Base-by-base conservation (phyloP, 345 rosid species). In the Heritiera fomes region DNA sequence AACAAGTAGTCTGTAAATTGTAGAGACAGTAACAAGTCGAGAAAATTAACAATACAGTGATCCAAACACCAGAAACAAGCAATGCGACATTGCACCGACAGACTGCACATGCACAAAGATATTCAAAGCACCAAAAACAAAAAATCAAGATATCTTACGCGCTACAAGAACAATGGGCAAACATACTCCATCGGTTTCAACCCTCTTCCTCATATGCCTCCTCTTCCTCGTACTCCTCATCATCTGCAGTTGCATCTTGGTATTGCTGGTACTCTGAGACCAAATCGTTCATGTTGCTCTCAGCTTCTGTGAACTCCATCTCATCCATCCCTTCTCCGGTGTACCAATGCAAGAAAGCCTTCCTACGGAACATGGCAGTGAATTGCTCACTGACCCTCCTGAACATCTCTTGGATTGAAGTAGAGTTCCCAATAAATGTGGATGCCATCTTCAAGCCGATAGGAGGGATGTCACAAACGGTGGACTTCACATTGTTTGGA, bases 331-430 rank as follows among this genome's bases (percentile, higher is more conserved):
- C 96, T 73, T 91, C 95, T 10, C 91, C 95, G 5, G 95, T 91
- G 84, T 91, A 91, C 95, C 95, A 91, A 76, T 91, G 93, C 90
- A 91, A 88, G 91, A 91, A 91, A 84, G 93, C 95, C 87, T 92
- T 92, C 87, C 97, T 90, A 73, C 97, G 87, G 82, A 92, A 92
- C 97, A 92, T 92, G 58, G 94, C 97, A n/a, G 94, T 92, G 83
- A 92, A 92, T 77, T 92, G 97, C 67, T 90, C 97, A 20, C 97
- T 92, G 15, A 92, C 94, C 79, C 97, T 83, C 84, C 97, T 86
- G 70, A 92, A 92, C 97, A 92, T 92, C 86, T 92, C 96, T 30
- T 92, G 94, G 75, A 92, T 92, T 8, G 96, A 90, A 40, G 96
- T 92, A 1, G 96, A 92, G 77, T 90, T 92, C 67, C 97, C 97